These are phyloP conservation scores for Entomortierella beljakovae DNA, from an alignment of 192 early-diverging fungal species.

Conservation along the genomic window DNA sequence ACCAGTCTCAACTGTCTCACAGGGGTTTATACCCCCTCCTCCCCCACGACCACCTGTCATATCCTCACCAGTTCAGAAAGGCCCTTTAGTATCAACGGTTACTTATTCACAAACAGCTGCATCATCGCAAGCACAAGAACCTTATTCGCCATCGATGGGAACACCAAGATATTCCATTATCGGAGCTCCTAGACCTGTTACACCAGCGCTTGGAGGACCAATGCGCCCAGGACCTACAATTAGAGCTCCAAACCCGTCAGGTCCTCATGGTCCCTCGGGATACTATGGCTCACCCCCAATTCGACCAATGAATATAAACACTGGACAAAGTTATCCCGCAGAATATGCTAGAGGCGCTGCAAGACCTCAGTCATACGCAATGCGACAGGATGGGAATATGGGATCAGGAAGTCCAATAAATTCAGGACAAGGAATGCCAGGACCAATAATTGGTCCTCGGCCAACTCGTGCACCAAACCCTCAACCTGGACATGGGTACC, in stretches of 20 bases:
- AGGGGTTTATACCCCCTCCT: slow-evolving; percentile 19
- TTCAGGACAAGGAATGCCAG: slow-evolving; percentile 27
- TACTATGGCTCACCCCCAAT: slow-evolving; percentile 32
- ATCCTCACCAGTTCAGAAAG: slow-evolving; percentile 17
- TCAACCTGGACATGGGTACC: slow-evolving; percentile 15
- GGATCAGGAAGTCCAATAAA: slow-evolving; percentile 16
- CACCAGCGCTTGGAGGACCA: slow-evolving; percentile 18
- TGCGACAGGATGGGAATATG: slow-evolving; percentile 21
- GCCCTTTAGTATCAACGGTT: slow-evolving; percentile 12
- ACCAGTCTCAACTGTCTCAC: not conserved
- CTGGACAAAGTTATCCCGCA: slow-evolving; percentile 31
- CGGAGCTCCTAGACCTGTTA: slow-evolving; percentile 24
- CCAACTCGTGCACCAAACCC: slow-evolving; percentile 12
- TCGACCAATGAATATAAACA: slow-evolving; percentile 25
- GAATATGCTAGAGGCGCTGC: slow-evolving; percentile 30
- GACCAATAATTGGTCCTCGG: slow-evolving; percentile 18
- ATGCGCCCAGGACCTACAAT: slow-evolving; percentile 32
- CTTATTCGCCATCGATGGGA: slow-evolving; percentile 12
- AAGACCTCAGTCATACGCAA: slow-evolving; percentile 4
- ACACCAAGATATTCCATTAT: slow-evolving; percentile 24
- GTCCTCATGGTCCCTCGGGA: slow-evolving; percentile 8
- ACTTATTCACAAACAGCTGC: slow-evolving; percentile 20
- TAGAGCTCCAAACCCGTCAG: slow-evolving; percentile 25
- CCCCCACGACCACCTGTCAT: slow-evolving; percentile 31
- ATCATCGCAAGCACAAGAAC: slow-evolving; percentile 7